Conservation (phyloP, 1,284 basidiomycete species). For the Rhodotorula sp. region DNA sequence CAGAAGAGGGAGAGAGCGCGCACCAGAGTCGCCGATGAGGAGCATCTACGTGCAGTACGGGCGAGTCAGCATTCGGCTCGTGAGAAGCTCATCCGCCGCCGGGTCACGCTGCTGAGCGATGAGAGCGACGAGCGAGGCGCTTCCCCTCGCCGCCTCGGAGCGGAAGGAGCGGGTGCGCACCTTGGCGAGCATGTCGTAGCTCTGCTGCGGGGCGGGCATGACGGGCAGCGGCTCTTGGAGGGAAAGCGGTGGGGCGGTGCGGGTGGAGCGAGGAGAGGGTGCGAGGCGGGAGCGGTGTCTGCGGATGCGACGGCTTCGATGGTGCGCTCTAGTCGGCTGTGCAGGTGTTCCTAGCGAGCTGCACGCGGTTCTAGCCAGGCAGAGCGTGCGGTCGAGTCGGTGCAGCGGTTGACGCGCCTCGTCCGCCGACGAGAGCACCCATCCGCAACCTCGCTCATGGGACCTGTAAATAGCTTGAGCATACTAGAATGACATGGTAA, state of each 20-base stretch:
- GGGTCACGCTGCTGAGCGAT: background rate
- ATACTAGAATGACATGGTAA: too few relatives aligned
- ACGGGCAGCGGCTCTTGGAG: too few relatives aligned
- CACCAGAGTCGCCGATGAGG: constrained; percentile 94
- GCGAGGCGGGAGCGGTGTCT: background rate
- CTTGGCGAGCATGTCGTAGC: constrained; percentile 44
- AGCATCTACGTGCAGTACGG: constrained; percentile 63
- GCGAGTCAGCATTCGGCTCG: background rate
- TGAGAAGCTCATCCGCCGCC: background rate
- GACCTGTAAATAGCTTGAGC: too few relatives aligned
- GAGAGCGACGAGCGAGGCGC: background rate
- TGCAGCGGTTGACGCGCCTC: too few relatives aligned
- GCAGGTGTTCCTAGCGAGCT: background rate
- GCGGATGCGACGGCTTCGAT: background rate
- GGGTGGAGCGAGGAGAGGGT: background rate
- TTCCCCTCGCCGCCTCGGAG: background rate
- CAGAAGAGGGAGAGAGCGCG: constrained; percentile 33
- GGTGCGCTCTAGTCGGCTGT: background rate
- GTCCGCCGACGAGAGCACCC: too few relatives aligned
- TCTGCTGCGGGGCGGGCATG: constrained; percentile 33
- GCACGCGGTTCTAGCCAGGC: background rate
- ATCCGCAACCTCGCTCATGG: too few relatives aligned
- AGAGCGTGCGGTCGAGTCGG: background rate
- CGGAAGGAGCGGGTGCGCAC: background rate
- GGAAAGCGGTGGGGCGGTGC: background rate